phyloP scores from a whole-genome alignment of 202 grass and related monocot species.

The Schoenoplectus tabernaemontani region DNA sequence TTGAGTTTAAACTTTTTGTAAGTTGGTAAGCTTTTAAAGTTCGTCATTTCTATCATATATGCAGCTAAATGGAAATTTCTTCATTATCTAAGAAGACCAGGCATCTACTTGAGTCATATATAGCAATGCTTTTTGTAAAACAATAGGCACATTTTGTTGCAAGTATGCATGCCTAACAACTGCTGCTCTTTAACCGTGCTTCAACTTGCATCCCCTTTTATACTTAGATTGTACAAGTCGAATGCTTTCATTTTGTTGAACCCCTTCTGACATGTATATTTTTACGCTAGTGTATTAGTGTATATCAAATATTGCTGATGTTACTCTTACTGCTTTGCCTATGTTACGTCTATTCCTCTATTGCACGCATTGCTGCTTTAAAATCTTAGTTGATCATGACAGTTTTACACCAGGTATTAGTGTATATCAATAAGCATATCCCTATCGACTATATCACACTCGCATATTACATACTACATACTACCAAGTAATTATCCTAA shows the following conservation, averaged over 20 bases:
- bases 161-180: neutral
- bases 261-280: neutral
- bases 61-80: neutral
- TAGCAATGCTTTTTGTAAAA: neutral
- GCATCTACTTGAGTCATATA: neutral
- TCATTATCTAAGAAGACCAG: neutral
- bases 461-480: neutral
- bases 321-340: neutral
- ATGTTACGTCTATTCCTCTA: neutral
- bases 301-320: neutral
- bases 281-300: neutral
- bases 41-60: neutral
- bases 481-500: neutral
- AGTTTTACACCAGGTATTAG: neutral
- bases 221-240: neutral
- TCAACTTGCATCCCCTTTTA: neutral
- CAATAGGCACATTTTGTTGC: neutral
- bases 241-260: neutral
- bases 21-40: neutral
- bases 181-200: neutral
- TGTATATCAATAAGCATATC: neutral
- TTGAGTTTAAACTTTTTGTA: neutral
- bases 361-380: neutral
- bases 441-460: neutral
- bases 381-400: neutral